Evolutionary conservation across 495 filamentous ascomycete genomes (phyloP), one percentile per base, ranked within the genome.

Genomic region (Xylaria acuta): DNA sequence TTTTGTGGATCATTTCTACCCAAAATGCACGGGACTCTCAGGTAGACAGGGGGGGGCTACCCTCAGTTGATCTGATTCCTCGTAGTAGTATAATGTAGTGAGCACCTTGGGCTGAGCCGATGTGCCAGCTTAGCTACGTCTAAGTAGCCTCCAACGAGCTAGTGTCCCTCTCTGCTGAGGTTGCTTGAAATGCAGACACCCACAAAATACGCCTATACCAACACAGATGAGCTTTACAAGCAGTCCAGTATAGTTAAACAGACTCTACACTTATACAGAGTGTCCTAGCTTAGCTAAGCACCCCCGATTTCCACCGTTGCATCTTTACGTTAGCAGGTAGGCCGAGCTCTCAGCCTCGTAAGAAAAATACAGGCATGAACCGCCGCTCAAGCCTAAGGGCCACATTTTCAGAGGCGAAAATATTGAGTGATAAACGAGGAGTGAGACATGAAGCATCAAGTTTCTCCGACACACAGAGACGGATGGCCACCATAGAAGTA

Each of bases 141-240:
- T n/a, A n/a, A n/a, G n/a, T n/a, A 62, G 36, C 30, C 58, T 62
- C 34, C 32, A 38, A n/a, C n/a, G n/a, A n/a, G n/a, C n/a, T n/a
- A n/a, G n/a, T n/a, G n/a, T n/a, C n/a, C n/a, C n/a, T n/a, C n/a
- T n/a, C n/a, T n/a, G n/a, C n/a, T n/a, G n/a, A n/a, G n/a, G n/a
- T n/a, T n/a, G n/a, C n/a, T n/a, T n/a, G n/a, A 34, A 62, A 62
- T 62, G 58, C 58, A 62, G 20, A 7, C 58, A 40, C 34, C 20
- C 20, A 25, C 58, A 36, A 3, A 62, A 40, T 41, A 40, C 30
- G 9, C 18, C 36, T 38, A 9, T 16, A 20, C 30, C 25, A 34
- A 58, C 30, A 30, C 25, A 9, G 14, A 58, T 58, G 14, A 58
- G 36, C 14, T 34, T 27, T 34, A 7, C 30, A 12, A 34, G 14